Evolutionary conservation across 2,329 filamentous ascomycete species (phyloP).

Genomic region (Penicillium sp.): DNA sequence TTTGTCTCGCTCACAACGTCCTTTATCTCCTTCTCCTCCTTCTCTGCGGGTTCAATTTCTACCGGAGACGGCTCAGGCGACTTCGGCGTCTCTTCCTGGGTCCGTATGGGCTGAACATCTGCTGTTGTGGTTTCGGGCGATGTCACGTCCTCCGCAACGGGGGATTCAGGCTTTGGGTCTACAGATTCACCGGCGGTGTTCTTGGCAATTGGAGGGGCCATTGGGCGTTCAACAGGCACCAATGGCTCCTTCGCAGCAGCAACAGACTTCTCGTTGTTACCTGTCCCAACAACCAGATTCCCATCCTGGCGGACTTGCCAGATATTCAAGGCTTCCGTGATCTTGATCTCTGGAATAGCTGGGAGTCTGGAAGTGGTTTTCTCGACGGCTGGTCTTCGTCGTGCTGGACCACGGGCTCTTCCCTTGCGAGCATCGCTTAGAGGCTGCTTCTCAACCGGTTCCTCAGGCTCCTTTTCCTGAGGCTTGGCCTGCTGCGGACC

Average conservation of each 20-base stretch:
- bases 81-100: not conserved
- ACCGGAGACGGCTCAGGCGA: not conserved
- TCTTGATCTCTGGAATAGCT: conserved; percentile 37
- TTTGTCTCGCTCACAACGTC: not conserved
- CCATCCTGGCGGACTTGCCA: conserved; percentile 39
- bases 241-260: conserved; percentile 6
- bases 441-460: conserved; percentile 70
- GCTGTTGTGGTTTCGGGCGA: conserved; percentile 1
- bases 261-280: conserved; percentile 13
- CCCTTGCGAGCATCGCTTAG: conserved; percentile 86
- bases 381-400: conserved; percentile 64
- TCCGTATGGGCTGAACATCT: conserved; percentile 2
- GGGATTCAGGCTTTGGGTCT: conserved; percentile 26
- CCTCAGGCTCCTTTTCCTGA: conserved; percentile 62
- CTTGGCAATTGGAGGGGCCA: conserved; percentile 33
- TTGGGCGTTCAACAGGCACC: conserved; percentile 14
- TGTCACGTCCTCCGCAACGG: conserved; percentile 8
- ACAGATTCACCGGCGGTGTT: conserved; percentile 35
- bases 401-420: conserved; percentile 80
- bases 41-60: not conserved
- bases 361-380: conserved; percentile 47
- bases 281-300: conserved; percentile 30
- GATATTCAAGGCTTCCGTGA: conserved; percentile 42
- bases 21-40: not conserved
- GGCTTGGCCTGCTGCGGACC: conserved; percentile 78